Base-by-base conservation (phyloP, 192 early-diverging fungal genomes). In the Rhizophagus sp. region DNA sequence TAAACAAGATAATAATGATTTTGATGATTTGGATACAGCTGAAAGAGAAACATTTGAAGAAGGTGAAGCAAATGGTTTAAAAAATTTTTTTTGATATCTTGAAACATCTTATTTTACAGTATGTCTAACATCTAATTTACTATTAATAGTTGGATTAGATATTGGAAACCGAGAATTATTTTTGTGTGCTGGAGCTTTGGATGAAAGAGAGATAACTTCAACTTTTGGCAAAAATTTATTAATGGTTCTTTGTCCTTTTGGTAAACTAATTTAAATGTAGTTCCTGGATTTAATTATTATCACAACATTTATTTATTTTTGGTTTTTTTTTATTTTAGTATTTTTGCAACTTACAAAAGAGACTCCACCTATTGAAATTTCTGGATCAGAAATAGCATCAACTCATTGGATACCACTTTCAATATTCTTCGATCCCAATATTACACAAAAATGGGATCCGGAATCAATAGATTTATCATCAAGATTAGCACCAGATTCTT, bases 171-270 rank as follows among this genome's bases (percentile, higher is more conserved):
- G 77, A 49, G 79, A 76, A 64, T 72, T 81, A 73, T 84, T 86
- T 70, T 57, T 81, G 17, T 84, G 79, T 79, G 33, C 81, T 22
- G 83, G 86, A 27, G 82, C 80, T 4, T 44, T 85, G 79, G 84
- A 87, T 69, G 85, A 87, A 81, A 78, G 83, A 62, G 83, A 87
- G 69, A 82, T 87, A 24, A 85, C 83, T 65, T 83, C 86, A 19
- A 84, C 84, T 7, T 87, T 87, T 75, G 83, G 82, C 63, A 68
- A 82, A 41, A 81, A 82, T 64, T 85, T 86, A 67, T 61, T 86
- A 36, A 85, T 87, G 84, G 80, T 84, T 6, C 81, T 85, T 19
- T 87, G 83, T 25, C 85, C 84, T 22, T 87, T 84, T 80, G 84
- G 85, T 85, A 83, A 65, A 67, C 8, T 57, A 5, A 34, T n/a